Percentiles rank a stretch among this genome's conserved stretches.
Evolutionary conservation across 768 basidiomycete genomes (phyloP).

Genomic region (Amanita pseudoporphyria): DNA sequence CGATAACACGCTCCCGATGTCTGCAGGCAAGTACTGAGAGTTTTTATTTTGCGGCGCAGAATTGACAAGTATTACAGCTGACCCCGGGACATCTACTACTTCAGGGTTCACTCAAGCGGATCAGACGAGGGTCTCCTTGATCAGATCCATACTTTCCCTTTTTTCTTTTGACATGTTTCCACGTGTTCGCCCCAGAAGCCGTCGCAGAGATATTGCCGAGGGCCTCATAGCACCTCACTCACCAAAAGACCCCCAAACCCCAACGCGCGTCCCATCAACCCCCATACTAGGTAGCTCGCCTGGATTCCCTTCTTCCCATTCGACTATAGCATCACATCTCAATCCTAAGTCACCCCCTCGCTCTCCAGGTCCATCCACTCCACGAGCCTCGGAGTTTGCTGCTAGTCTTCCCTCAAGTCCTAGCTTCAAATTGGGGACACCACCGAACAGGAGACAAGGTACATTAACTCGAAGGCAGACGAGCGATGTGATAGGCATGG

Average conservation of each 20-base stretch:
- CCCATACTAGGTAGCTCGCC: slow-evolving; percentile 17
- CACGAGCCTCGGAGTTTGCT: slow-evolving; percentile 24
- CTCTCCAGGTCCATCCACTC: slow-evolving; percentile 23
- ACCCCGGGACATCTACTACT: slow-evolving; percentile 32
- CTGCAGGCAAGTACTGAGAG: slow-evolving; percentile 31
- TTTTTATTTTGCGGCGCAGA: slow-evolving; percentile 1
- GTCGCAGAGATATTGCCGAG: slow-evolving; percentile 43
- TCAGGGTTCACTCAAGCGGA: slow-evolving; percentile 17
- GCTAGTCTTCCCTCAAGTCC: slow-evolving; percentile 17
- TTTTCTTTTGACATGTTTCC: slow-evolving; percentile 32
- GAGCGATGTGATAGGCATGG: slow-evolving; percentile 9
- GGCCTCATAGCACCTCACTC: slow-evolving; percentile 65
- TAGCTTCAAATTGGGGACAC: slow-evolving; percentile 30
- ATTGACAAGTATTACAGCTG: slow-evolving; percentile 16
- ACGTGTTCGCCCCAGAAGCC: slow-evolving; percentile 31
- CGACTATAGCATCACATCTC: slow-evolving; percentile 5
- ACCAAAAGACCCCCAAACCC: slow-evolving; percentile 27
- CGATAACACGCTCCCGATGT: slow-evolving; percentile 84
- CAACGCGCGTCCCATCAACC: slow-evolving; percentile 20
- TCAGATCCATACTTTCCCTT: slow-evolving; percentile 54
- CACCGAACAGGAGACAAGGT: slow-evolving; percentile 25
- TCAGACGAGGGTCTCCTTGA: slow-evolving; percentile 43
- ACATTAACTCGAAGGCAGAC: slow-evolving; percentile 16
- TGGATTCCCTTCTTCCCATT: neutral
- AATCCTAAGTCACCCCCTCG: slow-evolving; percentile 23